Conservation (phyloP, 805 yeast species). For the Wickerhamiella alocasiicola region DNA sequence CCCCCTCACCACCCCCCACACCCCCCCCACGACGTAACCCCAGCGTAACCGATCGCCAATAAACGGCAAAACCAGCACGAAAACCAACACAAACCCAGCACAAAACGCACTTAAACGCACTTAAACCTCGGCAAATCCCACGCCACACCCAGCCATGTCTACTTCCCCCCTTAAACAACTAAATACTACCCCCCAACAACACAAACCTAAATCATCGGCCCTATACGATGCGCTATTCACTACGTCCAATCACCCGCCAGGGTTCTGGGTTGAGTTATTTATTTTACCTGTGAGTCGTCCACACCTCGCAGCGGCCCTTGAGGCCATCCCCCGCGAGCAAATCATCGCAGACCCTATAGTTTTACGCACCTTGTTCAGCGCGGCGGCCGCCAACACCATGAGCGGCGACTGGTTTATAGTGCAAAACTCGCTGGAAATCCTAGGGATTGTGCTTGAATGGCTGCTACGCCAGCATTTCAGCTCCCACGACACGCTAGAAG, state of each 20-base stretch:
- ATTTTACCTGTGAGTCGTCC: conserved; percentile 21
- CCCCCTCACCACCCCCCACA: no score
- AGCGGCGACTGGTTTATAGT: conserved; percentile 12
- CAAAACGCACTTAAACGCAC: no score
- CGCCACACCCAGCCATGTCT: not conserved
- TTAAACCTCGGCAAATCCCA: no score
- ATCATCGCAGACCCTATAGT: conserved; percentile 17
- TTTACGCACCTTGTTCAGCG: conserved; percentile 19
- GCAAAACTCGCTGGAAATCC: conserved; percentile 20
- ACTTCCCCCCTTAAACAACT: conserved; percentile 22
- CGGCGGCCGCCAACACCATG: conserved; percentile 20
- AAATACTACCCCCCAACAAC: conserved; percentile 19
- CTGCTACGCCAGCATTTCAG: conserved; percentile 23
- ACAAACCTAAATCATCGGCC: conserved; percentile 27
- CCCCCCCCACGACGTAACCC: no score
- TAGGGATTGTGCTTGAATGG: conserved; percentile 22
- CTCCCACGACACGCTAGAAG: conserved; percentile 24
- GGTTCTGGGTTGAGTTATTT: conserved; percentile 28
- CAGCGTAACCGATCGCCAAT: no score
- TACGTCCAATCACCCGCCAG: conserved; percentile 20
- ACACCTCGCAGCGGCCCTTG: conserved; percentile 15
- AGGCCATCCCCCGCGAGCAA: conserved; percentile 15
- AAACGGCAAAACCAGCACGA: no score
- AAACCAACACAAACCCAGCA: no score
- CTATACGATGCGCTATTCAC: conserved; percentile 27